A percentile compares a stretch with the other conserved stretches of the same genome.
These are phyloP conservation scores for Mycena rosella DNA, from an alignment of 768 basidiomycete species.

Conservation along the genomic window DNA sequence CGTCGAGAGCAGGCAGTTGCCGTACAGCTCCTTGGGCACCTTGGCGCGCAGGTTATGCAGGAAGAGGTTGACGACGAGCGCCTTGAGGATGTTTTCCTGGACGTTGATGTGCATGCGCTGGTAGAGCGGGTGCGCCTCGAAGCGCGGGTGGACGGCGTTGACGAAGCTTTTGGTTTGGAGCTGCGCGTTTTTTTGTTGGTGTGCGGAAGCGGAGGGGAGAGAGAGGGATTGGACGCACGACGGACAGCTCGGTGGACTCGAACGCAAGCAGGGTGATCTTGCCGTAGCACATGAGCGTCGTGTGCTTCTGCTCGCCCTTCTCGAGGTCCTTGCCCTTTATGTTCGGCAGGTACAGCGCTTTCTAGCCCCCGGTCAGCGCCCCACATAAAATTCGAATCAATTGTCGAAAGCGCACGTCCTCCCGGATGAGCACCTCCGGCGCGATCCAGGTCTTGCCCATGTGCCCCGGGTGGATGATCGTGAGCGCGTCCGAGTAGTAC, in stretches of 20 bases:
- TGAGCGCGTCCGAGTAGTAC: slow-evolving; percentile 87
- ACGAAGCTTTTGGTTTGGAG: slow-evolving; percentile 84
- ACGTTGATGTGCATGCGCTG: slow-evolving; percentile 90
- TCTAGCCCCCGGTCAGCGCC: slow-evolving; percentile 61
- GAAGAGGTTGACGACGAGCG: slow-evolving; percentile 89
- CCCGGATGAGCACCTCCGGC: slow-evolving; percentile 87
- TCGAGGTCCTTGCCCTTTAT: slow-evolving; percentile 79
- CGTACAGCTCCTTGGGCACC: slow-evolving; percentile 73
- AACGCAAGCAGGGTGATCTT: slow-evolving; percentile 86
- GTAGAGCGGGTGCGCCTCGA: slow-evolving; percentile 68
- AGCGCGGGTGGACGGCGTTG: slow-evolving; percentile 65
- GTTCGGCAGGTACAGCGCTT: slow-evolving; percentile 93
- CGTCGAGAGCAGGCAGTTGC: slow-evolving; percentile 82
- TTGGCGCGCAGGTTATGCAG: slow-evolving; percentile 76
- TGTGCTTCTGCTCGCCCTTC: slow-evolving; percentile 70
- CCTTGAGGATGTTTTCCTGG: slow-evolving; percentile 94
- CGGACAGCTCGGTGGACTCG: slow-evolving; percentile 89
- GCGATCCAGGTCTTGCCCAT: slow-evolving; percentile 98
- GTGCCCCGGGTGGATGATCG: slow-evolving; percentile 76
- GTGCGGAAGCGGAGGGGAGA: slow-evolving; percentile 5
- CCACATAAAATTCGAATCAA: no score
- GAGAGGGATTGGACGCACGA: slow-evolving; percentile 67
- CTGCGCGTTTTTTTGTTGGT: slow-evolving; percentile 52
- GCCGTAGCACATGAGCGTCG: slow-evolving; percentile 81
- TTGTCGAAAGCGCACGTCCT: slow-evolving; percentile 93